A percentile compares a stretch with the other conserved stretches of the same genome.
Conservation (phyloP, 2,329 filamentous ascomycete species). For the Tolypocladium ophioglossoides region DNA sequence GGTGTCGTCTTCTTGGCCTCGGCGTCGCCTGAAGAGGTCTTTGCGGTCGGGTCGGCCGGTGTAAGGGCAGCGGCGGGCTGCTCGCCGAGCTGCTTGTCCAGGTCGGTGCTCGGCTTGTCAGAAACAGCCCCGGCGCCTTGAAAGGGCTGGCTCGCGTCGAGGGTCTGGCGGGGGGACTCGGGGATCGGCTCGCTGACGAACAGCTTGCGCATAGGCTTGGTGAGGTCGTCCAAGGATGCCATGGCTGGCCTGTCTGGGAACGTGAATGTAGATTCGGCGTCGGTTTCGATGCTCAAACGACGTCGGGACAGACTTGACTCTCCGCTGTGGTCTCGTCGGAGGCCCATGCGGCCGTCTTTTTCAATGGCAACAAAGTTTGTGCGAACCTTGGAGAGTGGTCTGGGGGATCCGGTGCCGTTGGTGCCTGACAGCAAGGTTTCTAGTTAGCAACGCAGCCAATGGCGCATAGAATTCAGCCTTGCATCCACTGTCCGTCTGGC, state of each 20-base stretch:
- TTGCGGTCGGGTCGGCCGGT: conserved; percentile 14
- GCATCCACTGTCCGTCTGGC: not conserved
- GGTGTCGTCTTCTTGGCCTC: conserved; percentile 1
- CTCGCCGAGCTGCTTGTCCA: conserved; percentile 30
- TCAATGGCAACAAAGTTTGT: conserved; percentile 68
- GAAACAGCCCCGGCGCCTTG: conserved; percentile 13
- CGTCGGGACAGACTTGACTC: conserved; percentile 27
- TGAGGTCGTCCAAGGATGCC: conserved; percentile 14
- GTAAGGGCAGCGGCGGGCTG: conserved; percentile 20
- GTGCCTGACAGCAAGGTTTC: conserved; percentile 12
- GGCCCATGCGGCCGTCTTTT: conserved; percentile 47
- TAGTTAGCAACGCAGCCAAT: conserved; percentile 12
- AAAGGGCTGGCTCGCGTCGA: not conserved
- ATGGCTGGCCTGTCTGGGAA: conserved; percentile 25
- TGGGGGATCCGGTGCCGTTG: conserved; percentile 38
- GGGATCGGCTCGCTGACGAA: conserved; percentile 28
- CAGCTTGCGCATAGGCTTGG: conserved; percentile 9
- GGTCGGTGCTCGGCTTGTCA: conserved; percentile 25
- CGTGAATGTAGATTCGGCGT: conserved; percentile 20
- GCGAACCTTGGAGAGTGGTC: conserved; percentile 64
- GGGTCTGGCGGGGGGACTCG: conserved; percentile 27
- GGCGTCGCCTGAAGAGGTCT: not conserved
- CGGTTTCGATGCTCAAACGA: conserved; percentile 24
- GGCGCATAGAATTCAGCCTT: conserved; percentile 3
- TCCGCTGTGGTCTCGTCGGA: conserved; percentile 30